These are phyloP conservation scores for Alternaria ethzedia DNA, from an alignment of 2,329 filamentous ascomycete genomes.

Conservation along the genomic window DNA sequence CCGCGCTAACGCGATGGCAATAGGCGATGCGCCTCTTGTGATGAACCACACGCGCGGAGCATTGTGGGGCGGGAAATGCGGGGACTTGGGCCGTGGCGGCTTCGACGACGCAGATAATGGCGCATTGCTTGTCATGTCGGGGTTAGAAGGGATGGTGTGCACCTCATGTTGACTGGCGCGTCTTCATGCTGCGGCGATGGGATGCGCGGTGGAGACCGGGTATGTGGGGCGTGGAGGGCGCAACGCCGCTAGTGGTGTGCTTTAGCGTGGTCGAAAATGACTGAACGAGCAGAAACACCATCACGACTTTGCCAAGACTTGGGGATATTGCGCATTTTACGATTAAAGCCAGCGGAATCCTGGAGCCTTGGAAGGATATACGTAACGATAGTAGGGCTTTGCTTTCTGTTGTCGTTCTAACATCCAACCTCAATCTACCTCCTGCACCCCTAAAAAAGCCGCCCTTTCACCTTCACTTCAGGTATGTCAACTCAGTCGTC, in stretches of 20 bases:
- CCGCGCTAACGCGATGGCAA: constrained; percentile 81
- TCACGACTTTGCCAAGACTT: constrained; percentile 9
- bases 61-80: constrained; percentile 66
- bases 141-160: not conserved
- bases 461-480: constrained; percentile 16
- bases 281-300: constrained; percentile 6
- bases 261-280: constrained; percentile 27
- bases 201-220: constrained; percentile 4
- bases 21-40: constrained; percentile 82
- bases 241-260: constrained; percentile 10
- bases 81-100: constrained; percentile 46
- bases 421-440: not conserved
- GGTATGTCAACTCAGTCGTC: constrained; percentile 17
- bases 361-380: rapidly evolving
- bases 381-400: no score
- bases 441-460: not conserved
- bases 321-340: not conserved
- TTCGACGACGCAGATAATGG: constrained; percentile 32
- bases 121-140: constrained; percentile 20
- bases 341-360: rapidly evolving
- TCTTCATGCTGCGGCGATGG: not conserved
- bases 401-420: no score
- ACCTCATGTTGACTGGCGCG: not conserved
- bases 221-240: constrained; percentile 14
- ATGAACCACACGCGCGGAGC: constrained; percentile 90